phyloP scores from a whole-genome alignment of 2,329 filamentous ascomycete species.

The Graphilbum sp. region DNA sequence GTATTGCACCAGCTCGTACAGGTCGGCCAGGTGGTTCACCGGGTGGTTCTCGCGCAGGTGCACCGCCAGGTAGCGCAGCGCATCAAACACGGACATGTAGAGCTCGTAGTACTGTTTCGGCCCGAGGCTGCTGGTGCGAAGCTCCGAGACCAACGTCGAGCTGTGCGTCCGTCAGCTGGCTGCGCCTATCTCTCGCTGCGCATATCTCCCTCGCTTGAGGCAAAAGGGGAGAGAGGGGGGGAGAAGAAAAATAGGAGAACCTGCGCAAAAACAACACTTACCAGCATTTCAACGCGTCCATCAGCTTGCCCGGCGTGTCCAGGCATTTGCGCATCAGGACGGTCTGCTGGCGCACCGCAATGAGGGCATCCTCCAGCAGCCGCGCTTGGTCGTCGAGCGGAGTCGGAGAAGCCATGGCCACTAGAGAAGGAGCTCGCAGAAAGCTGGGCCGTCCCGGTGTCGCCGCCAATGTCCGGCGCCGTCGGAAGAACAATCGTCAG shows the following conservation, averaged over 20 bases:
- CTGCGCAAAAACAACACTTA: constrained; percentile 25
- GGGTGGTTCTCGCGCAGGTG: constrained; percentile 96
- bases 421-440: not conserved
- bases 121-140: constrained; percentile 91
- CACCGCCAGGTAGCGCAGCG: constrained; percentile 85
- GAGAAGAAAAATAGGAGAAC: constrained; percentile 1
- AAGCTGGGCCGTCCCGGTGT: not conserved
- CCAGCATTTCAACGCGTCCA: constrained; percentile 99
- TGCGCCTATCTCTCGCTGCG: too few relatives aligned
- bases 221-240: constrained; percentile 2
- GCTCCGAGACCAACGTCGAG: constrained; percentile 94
- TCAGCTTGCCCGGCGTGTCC: constrained; percentile 93
- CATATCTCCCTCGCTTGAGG: too few relatives aligned
- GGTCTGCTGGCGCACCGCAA: constrained; percentile 93
- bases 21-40: constrained; percentile 90
- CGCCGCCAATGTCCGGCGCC: not conserved
- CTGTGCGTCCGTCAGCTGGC: constrained; percentile 25
- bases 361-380: constrained; percentile 90
- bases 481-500: not conserved
- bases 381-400: constrained; percentile 70
- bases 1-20: constrained; percentile 93
- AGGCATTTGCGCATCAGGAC: constrained; percentile 94
- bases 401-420: constrained; percentile 27
- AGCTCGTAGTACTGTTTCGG: constrained; percentile 99
- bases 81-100: constrained; percentile 98